Evolutionary conservation across 352 stramenopile genomes (phyloP).

Genomic region (Pelagophyceae sp.): DNA sequence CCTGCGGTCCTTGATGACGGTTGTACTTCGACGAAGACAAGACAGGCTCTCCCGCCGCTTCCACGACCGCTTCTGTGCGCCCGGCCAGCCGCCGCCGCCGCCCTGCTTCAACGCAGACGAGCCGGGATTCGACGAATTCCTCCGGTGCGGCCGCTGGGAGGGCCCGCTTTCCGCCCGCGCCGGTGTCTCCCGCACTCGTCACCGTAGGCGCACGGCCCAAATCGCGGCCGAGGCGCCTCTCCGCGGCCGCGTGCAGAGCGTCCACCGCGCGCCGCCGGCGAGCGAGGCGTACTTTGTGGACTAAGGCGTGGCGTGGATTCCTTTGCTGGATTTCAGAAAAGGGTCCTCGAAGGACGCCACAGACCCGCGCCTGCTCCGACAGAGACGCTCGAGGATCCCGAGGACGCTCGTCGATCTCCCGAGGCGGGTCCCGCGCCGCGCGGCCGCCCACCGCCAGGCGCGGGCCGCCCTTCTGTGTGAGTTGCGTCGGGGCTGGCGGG

Average conservation of each 20-base stretch:
- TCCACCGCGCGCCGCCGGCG: constrained; percentile 2
- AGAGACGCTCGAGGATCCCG: no score
- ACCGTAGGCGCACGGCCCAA: background rate
- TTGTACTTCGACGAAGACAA: no score
- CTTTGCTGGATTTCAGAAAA: no score
- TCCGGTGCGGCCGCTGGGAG: background rate
- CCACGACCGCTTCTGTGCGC: background rate
- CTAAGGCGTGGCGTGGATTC: no score
- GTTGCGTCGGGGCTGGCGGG: no score
- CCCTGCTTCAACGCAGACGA: constrained; percentile 2
- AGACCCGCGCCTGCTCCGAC: no score
- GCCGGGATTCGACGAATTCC: background rate
- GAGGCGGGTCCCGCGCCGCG: no score
- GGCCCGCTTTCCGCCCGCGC: background rate
- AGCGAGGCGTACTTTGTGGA: background rate
- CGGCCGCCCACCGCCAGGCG: no score
- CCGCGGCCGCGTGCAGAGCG: background rate
- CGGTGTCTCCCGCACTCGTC: background rate
- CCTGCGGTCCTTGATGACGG: no score
- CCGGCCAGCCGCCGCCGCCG: background rate
- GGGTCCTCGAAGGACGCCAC: no score
- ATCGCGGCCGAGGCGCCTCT: background rate
- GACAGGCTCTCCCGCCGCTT: background rate
- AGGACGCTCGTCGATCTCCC: no score
- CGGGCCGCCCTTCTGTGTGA: no score